Evolutionary conservation across 2,329 filamentous ascomycete species (phyloP), one percentile per base, ranked within the genome.

Genomic region (Uncinocarpus reesii): DNA sequence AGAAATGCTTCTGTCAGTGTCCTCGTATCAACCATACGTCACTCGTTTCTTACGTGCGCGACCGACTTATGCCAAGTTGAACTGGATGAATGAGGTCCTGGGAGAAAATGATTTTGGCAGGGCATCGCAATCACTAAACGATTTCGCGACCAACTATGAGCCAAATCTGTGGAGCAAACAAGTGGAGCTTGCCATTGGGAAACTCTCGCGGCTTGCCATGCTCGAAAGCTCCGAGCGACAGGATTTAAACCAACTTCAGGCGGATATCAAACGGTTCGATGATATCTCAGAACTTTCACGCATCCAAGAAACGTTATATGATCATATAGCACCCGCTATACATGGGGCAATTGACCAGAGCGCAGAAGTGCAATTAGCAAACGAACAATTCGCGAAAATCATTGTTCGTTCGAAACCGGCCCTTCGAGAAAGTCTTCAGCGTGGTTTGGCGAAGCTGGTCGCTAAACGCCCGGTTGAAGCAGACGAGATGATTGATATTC

Each of bases 31-130:
- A 55, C 69, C 77, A 43, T 83, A 80, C 58, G 77, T 94, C 48
- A 94, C 87, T 0, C 74, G 75, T 44, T 98, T 88, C 58, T 73
- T 98, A 41, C 79, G 85, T 35, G 81, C 78, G 48, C 78, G 81
- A 54, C 77, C 80, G 0, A 75, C 81, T 53, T 79, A 87, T 53
- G 81, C 83, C 23, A 86, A 86, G 58, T 74, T 98, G 37, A 81
- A 83, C 42, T 98, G 92, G 92, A 94, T 98, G 68, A 93, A 98
- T 62, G 89, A 96, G 61, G 76, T 96, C 6, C 74, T 81, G 52
- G 76, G 78, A 20, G 85, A 92, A 61, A 75, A 80, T 50, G 80
- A 95, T 57, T 87, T 87, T 53, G 72, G 78, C 10, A 76, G 79
- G 48, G 89, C 90, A 8, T 81, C 83, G 4, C 70, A 79, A 35